A percentile compares a stretch with the other conserved stretches of the same genome.
Conservation (phyloP, 2,329 filamentous ascomycete genomes). For the Aureobasidium sp. region DNA sequence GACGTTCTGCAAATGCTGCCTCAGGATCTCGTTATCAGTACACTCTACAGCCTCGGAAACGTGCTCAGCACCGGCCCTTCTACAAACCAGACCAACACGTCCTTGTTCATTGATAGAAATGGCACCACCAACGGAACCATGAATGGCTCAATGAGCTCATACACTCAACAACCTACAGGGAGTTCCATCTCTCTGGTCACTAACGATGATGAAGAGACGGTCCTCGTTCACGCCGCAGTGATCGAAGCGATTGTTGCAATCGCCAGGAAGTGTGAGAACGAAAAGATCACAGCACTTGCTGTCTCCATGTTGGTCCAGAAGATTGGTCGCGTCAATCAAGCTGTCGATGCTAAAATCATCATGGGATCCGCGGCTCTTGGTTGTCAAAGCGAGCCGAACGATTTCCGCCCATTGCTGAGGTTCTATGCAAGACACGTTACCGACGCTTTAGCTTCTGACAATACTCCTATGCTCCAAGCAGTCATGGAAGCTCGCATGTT, state of each 20-base stretch:
- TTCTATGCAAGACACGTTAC: constrained; percentile 70
- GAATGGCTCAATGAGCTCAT: constrained; percentile 19
- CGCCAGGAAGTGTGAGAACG: constrained; percentile 70
- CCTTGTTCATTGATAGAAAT: constrained; percentile 42
- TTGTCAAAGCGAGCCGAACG: constrained; percentile 66
- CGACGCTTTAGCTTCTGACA: constrained; percentile 63
- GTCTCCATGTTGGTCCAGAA: constrained; percentile 97
- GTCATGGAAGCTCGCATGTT: constrained; percentile 74
- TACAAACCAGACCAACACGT: constrained; percentile 43
- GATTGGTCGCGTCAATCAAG: constrained; percentile 71
- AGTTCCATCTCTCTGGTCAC: constrained; percentile 74
- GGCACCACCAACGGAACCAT: constrained; percentile 21
- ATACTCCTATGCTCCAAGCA: constrained; percentile 61
- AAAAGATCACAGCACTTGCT: constrained; percentile 87
- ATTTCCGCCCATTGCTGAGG: constrained; percentile 81
- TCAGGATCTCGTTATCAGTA: constrained; percentile 89
- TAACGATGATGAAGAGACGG: constrained; percentile 70
- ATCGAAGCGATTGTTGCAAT: constrained; percentile 93
- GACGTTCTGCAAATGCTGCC: constrained; percentile 75
- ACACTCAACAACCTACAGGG: constrained; percentile 38
- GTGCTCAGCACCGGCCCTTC: constrained; percentile 68
- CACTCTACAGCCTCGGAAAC: constrained; percentile 93
- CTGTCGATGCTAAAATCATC: constrained; percentile 80
- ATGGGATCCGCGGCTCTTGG: constrained; percentile 73
- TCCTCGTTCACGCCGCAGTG: constrained; percentile 74